Evolutionary conservation across 2,329 filamentous ascomycete species (phyloP).

Genomic region (Purpureocillium lavendulum): DNA sequence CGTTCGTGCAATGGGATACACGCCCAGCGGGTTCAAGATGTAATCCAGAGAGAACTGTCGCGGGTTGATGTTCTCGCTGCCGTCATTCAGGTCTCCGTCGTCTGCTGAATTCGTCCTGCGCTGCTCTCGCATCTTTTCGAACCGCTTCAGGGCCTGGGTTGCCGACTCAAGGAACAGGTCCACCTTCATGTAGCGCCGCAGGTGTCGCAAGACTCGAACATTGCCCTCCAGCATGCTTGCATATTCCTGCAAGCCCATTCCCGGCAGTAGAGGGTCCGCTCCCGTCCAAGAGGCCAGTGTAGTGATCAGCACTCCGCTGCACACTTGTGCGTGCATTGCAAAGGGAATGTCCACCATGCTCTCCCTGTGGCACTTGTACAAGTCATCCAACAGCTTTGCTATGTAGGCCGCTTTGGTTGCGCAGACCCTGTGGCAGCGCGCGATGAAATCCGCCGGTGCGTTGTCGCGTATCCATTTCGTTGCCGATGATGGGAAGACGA

Average conservation of each 20-base stretch:
- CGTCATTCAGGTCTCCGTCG: not conserved
- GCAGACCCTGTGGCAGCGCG: constrained; percentile 2
- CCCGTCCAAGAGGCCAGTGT: constrained; percentile 3
- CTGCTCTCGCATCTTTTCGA: constrained; percentile 1
- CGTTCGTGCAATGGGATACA: constrained; percentile 4
- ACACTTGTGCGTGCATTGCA: constrained; percentile 4
- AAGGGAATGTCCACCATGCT: constrained; percentile 5
- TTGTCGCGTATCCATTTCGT: constrained; percentile 2
- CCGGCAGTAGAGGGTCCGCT: not conserved
- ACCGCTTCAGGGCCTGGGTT: constrained; percentile 3
- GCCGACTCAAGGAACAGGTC: constrained; percentile 4
- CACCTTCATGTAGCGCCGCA: constrained; percentile 5
- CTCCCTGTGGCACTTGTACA: constrained; percentile 3
- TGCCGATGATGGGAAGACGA: constrained; percentile 4
- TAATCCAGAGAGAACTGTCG: constrained; percentile 5
- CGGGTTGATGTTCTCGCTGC: not conserved
- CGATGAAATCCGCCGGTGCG: constrained; percentile 1
- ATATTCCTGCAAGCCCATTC: not conserved
- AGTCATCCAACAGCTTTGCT: not conserved
- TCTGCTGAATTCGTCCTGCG: not conserved
- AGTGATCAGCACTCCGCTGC: constrained; percentile 4
- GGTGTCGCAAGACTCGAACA: constrained; percentile 1
- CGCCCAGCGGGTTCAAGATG: constrained; percentile 5
- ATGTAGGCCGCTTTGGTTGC: constrained; percentile 1
- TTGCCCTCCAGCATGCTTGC: constrained; percentile 1